A percentile compares a stretch with the other conserved stretches of the same genome.
These are phyloP conservation scores for Leishmania martiniquensis DNA, from an alignment of 208 protist species.

Conservation along the genomic window DNA sequence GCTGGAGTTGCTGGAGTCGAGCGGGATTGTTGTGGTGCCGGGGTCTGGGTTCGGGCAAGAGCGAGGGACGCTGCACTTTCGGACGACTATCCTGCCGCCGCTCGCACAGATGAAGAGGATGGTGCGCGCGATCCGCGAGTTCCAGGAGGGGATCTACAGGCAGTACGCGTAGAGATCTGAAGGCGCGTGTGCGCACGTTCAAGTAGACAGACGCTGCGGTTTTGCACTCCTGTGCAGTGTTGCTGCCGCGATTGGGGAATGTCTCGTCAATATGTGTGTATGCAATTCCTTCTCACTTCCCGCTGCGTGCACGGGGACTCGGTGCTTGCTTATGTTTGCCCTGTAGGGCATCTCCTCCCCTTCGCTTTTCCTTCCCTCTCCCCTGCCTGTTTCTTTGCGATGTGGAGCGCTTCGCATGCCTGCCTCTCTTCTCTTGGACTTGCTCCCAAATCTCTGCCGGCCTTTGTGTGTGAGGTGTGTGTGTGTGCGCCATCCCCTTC, in stretches of 20 bases:
- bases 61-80: slow-evolving; percentile 97
- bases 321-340: not conserved
- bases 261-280: not conserved
- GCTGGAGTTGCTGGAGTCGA: slow-evolving; percentile 95
- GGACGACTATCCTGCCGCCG: slow-evolving; percentile 98
- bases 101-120: slow-evolving; percentile 95
- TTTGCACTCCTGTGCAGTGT: not conserved
- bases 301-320: too few relatives aligned
- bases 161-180: slow-evolving; percentile 36
- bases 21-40: slow-evolving; percentile 96
- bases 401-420: not conserved
- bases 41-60: slow-evolving; percentile 97
- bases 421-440: not conserved
- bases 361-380: not conserved
- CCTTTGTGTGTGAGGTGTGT: not conserved
- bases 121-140: slow-evolving; percentile 60
- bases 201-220: not conserved
- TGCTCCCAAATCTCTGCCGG: too few relatives aligned
- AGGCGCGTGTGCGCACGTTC: not conserved
- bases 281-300: not conserved
- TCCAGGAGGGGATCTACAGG: slow-evolving; percentile 70
- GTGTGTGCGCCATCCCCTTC: not conserved
- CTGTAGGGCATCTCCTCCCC: not conserved
- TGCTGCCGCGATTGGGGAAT: too few relatives aligned
- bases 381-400: not conserved